phyloP scores from a whole-genome alignment of 75 land plant species.

The Isoetes taiwanensis region DNA sequence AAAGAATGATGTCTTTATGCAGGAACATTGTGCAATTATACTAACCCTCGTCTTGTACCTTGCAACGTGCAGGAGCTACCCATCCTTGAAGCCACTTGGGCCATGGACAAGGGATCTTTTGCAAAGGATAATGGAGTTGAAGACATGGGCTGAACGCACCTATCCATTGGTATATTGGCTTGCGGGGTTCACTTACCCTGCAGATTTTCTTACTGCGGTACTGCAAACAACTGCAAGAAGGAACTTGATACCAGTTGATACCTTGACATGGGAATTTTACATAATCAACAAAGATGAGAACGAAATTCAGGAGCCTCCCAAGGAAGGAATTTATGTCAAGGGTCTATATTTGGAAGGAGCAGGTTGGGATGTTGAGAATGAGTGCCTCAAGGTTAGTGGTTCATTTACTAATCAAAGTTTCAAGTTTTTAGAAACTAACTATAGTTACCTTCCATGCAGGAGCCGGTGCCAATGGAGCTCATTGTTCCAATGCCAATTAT shows the following conservation, averaged over 20 bases:
- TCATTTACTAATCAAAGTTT: neutral
- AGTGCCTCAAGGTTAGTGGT: slow-evolving; percentile 16
- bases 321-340: slow-evolving; percentile 23
- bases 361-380: slow-evolving; percentile 23
- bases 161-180: slow-evolving; percentile 25
- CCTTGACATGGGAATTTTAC: slow-evolving; percentile 22
- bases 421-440: neutral
- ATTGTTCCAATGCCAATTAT: slow-evolving; percentile 29
- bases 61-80: slow-evolving; percentile 11
- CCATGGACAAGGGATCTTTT: slow-evolving; percentile 26
- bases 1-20: too few relatives aligned
- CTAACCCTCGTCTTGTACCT: too few relatives aligned
- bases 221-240: slow-evolving; percentile 21
- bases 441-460: slow-evolving; percentile 5
- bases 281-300: slow-evolving; percentile 18
- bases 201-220: slow-evolving; percentile 24
- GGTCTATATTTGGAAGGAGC: slow-evolving; percentile 23
- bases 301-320: slow-evolving; percentile 20
- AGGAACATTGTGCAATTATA: too few relatives aligned
- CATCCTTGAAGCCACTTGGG: slow-evolving; percentile 22
- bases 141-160: slow-evolving; percentile 20
- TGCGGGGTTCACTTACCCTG: slow-evolving; percentile 25
- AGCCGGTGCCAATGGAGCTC: slow-evolving; percentile 25
- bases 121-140: slow-evolving; percentile 14
- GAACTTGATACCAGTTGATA: slow-evolving; percentile 22